Base-by-base conservation (phyloP, 164 flowering plant species). In the Platanus orientalis region DNA sequence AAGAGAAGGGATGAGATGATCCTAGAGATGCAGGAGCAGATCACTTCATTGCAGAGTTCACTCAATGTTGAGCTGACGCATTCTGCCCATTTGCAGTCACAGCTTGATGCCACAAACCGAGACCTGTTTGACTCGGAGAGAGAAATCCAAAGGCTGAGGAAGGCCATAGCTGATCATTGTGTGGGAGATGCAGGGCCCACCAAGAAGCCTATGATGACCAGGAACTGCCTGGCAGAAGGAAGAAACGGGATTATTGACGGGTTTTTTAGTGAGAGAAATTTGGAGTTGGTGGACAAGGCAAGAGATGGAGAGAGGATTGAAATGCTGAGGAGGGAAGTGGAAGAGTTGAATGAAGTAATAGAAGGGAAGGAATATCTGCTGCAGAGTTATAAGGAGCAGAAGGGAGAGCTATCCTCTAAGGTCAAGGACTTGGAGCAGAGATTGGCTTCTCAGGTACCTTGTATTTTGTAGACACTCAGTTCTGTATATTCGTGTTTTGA, bases 1-100 rank as follows among this genome's bases (percentile, higher is more conserved):
- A 93, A 90, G 83, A 84, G 82, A 75, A 79, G 98, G 63, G 98
- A 93, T 67, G 98, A 93, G 5, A 90, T 86, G 98, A 89, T 90
- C 28, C 57, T 90, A 52, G 98, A 93, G 69, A 93, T 93, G 96
- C 98, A 93, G 67, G 91, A 92, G 68, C 98, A 87, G 74, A 88
- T 93, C 58, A 62, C 79, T 16, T 92, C 85, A 51, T 69, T 88
- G 70, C 92, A 87, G 76, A 85, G 63, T 77, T 82, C 93, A 6
- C 81, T 88, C 16, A 70, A 61, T 40, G 58, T 77, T 39, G 92
- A 86, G 67, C 6, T 78, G 44, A 69, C 83, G 7, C 89, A 79
- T 73, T 76, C 89, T 36, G 25, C 80, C 30, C 82, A 83, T 64
- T 64, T 90, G 72, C 96, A 86, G 68, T 70, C 83, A n/a, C 90